These are phyloP conservation scores for Claviceps digitariae DNA, from an alignment of 2,329 filamentous ascomycete genomes.

Conservation along the genomic window DNA sequence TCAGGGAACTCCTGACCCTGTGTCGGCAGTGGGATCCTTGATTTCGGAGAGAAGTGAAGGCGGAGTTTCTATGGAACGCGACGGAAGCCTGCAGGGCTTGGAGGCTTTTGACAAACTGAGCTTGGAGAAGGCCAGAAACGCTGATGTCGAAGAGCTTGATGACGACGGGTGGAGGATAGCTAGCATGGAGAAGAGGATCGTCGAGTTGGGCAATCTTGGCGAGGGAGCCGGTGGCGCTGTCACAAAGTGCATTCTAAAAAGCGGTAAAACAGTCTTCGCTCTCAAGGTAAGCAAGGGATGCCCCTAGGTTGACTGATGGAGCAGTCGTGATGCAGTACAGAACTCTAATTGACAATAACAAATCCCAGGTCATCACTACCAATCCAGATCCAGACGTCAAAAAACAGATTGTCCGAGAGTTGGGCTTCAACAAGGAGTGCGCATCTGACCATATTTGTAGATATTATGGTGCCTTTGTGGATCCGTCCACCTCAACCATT, in stretches of 20 bases:
- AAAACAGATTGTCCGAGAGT: constrained; percentile 92
- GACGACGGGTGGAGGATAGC: constrained; percentile 93
- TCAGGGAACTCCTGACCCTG: constrained; percentile 65
- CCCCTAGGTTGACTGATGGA: not conserved
- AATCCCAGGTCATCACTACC: constrained; percentile 76
- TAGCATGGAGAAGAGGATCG: constrained; percentile 74
- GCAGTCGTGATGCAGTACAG: not conserved
- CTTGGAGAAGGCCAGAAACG: constrained; percentile 65
- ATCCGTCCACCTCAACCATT: constrained; percentile 90
- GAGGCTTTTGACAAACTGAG: constrained; percentile 69
- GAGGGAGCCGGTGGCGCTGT: constrained; percentile 95
- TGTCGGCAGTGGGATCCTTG: constrained; percentile 74
- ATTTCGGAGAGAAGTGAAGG: constrained; percentile 72
- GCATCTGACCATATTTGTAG: constrained; percentile 92
- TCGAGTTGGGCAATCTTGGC: constrained; percentile 77
- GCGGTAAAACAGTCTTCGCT: constrained; percentile 88
- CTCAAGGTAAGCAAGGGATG: constrained; percentile 54
- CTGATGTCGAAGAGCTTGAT: constrained; percentile 90
- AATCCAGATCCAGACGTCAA: constrained; percentile 97
- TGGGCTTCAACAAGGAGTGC: constrained; percentile 96
- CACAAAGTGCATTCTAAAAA: constrained; percentile 77
- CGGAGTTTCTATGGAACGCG: constrained; percentile 65
- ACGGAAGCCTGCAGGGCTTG: constrained; percentile 65
- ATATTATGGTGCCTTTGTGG: constrained; percentile 95
- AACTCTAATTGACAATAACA: constrained; percentile 9